Evolutionary conservation across 768 basidiomycete genomes (phyloP), one percentile per base, ranked within the genome.

Genomic region (Collybia mongolica): DNA sequence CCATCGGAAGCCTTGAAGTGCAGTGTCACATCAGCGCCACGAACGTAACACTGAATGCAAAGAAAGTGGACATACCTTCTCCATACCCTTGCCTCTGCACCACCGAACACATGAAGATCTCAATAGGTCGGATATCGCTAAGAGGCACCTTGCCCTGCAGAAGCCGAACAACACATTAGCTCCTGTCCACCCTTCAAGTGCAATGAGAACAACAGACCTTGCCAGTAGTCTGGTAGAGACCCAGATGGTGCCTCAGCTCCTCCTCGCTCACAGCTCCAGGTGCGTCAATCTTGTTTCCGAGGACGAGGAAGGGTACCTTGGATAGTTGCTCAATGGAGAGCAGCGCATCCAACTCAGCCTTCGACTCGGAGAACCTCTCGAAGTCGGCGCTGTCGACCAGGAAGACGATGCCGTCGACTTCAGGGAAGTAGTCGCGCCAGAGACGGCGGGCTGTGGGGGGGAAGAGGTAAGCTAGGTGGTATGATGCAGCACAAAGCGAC

Each of bases 261-360:
- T 99, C 96, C 72, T 99, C 97, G 54, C 89, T 92, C 55, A 99
- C 95, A 35, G 97, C 97, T 35, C 94, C 93, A 5, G 88, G 84
- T n/a, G 95, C 95, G 64, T 98, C 97, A 62, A 99, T 99, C 83
- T 99, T 98, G 82, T 99, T 99, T 39, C 97, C 97, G 42, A 98
- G 86, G 52, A 99, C 83, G 49, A 99, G 83, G 89, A 99, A 98
- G 39, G 97, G 97, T 28, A 99, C 96, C 70, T 93, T 96, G 54
- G 86, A 74, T 54, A 98, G 86, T 63, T 95, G 88, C 71, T 98
- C 97, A 57, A 98, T 98, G 24, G 89, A 87, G 52, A 99, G 83
- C 55, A 99, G 84, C 5, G 94, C 89, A 65, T 98, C 96, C 41
- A 99, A 84, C 71, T 99, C 97, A 11, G 93, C 94, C 70, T 98